These are phyloP conservation scores for Pezizomycotina sp. DNA, from an alignment of 2,329 filamentous ascomycete species.

Conservation along the genomic window DNA sequence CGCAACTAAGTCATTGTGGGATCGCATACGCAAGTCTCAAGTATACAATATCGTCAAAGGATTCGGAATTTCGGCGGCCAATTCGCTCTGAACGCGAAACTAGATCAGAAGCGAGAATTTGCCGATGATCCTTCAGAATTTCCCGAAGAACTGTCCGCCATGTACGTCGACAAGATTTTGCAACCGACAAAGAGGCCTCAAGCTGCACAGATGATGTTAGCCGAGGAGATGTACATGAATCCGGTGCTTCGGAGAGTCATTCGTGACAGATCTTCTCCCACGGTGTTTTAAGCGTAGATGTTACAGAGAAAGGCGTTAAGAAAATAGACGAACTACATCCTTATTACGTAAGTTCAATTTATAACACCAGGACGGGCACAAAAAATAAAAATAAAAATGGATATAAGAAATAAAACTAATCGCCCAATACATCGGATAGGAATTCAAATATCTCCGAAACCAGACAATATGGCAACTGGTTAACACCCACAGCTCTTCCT, in stretches of 20 bases:
- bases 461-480: conserved; percentile 72
- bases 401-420: too few relatives aligned
- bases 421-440: too few relatives aligned
- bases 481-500: conserved; percentile 71
- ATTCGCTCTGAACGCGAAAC: conserved; percentile 70
- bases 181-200: conserved; percentile 60
- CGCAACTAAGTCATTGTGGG: conserved; percentile 63
- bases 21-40: conserved; percentile 64
- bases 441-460: conserved; percentile 89
- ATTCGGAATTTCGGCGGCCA: conserved; percentile 78
- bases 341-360: conserved; percentile 49
- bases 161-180: conserved; percentile 55
- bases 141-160: conserved; percentile 77
- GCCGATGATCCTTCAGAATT: conserved; percentile 68
- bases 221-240: conserved; percentile 75
- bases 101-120: conserved; percentile 59
- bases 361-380: too few relatives aligned
- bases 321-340: conserved; percentile 90
- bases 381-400: too few relatives aligned
- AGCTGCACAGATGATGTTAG: conserved; percentile 74
- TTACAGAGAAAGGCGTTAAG: conserved; percentile 84
- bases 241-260: conserved; percentile 81
- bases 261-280: conserved; percentile 67
- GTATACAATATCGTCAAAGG: conserved; percentile 71
- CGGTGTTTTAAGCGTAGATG: conserved; percentile 68